A percentile compares a stretch with the other conserved stretches of the same genome.
Evolutionary conservation across 2,329 filamentous ascomycete genomes (phyloP).

Genomic region (Pseudopyricularia javanii): DNA sequence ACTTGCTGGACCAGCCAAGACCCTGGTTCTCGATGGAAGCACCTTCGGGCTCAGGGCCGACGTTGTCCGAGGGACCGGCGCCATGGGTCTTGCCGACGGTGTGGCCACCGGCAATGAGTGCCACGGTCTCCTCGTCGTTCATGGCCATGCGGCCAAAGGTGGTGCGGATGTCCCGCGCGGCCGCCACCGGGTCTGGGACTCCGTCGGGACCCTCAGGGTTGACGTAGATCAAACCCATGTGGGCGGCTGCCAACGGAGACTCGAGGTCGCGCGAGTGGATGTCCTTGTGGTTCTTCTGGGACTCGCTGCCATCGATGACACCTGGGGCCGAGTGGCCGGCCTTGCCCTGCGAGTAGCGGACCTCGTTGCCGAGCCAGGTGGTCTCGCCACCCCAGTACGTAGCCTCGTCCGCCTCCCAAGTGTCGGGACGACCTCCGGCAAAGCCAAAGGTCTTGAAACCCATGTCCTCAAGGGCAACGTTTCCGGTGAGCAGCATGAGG

Average conservation of each 20-base stretch:
- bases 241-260: slow-evolving; percentile 52
- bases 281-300: slow-evolving; percentile 26
- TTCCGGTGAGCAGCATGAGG: slow-evolving; percentile 57
- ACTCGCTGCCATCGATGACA: slow-evolving; percentile 18
- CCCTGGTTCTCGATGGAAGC: slow-evolving; percentile 55
- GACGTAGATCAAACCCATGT: slow-evolving; percentile 73
- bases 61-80: slow-evolving; percentile 49
- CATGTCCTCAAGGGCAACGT: slow-evolving; percentile 68
- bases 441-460: slow-evolving; percentile 65
- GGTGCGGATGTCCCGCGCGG: slow-evolving; percentile 59
- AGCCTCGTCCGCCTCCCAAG: slow-evolving; percentile 64
- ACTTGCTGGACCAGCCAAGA: slow-evolving; percentile 58
- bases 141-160: slow-evolving; percentile 74
- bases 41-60: slow-evolving; percentile 55
- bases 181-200: slow-evolving; percentile 54
- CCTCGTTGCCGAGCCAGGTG: slow-evolving; percentile 64
- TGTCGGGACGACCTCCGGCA: slow-evolving; percentile 58
- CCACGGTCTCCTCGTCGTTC: slow-evolving; percentile 73
- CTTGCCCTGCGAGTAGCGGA: slow-evolving; percentile 47
- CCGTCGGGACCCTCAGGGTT: slow-evolving; percentile 71
- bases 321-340: slow-evolving; percentile 25
- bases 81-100: slow-evolving; percentile 74
- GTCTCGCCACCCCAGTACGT: slow-evolving; percentile 68
- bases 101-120: slow-evolving; percentile 68
- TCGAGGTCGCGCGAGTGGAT: slow-evolving; percentile 53